phyloP scores from a whole-genome alignment of 345 rosid species.

The Excoecaria agallocha region DNA sequence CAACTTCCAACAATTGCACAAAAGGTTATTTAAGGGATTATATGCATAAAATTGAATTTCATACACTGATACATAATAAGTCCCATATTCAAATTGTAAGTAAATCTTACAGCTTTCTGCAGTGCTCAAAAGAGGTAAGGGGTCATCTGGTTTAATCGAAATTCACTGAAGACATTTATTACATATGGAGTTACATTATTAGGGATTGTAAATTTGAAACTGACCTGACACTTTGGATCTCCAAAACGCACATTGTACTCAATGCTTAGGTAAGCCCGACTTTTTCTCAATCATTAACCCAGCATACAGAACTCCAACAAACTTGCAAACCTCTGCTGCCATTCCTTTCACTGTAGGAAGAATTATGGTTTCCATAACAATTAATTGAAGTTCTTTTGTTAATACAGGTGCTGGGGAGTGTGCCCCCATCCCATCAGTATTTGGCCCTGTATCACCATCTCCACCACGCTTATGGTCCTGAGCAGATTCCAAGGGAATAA shows the following conservation, averaged over 20 bases:
- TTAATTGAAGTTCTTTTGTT: constrained; percentile 61
- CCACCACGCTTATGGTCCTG: constrained; percentile 97
- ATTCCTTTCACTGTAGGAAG: constrained; percentile 88
- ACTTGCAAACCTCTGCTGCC: constrained; percentile 91
- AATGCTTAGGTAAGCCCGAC: constrained; percentile 89
- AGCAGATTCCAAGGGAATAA: constrained; percentile 88
- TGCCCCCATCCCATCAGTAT: constrained; percentile 98
- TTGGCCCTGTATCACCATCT: constrained; percentile 93
- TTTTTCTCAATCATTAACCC: constrained; percentile 95
- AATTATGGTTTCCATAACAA: constrained; percentile 82
- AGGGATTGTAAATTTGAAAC: not conserved
- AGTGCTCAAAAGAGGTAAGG: not conserved
- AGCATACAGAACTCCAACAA: constrained; percentile 83
- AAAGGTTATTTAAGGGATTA: not conserved
- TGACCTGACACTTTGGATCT: constrained; percentile 97
- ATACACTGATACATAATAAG: no score
- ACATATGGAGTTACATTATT: not conserved
- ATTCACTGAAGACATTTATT: not conserved
- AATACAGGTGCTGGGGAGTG: constrained; percentile 87
- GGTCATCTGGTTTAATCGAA: not conserved
- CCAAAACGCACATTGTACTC: constrained; percentile 98
- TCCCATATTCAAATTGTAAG: not conserved
- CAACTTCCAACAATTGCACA: not conserved
- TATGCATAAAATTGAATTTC: not conserved
- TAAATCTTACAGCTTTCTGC: not conserved